Conservation (phyloP, 2,329 filamentous ascomycete species). For the Alternaria sp. region DNA sequence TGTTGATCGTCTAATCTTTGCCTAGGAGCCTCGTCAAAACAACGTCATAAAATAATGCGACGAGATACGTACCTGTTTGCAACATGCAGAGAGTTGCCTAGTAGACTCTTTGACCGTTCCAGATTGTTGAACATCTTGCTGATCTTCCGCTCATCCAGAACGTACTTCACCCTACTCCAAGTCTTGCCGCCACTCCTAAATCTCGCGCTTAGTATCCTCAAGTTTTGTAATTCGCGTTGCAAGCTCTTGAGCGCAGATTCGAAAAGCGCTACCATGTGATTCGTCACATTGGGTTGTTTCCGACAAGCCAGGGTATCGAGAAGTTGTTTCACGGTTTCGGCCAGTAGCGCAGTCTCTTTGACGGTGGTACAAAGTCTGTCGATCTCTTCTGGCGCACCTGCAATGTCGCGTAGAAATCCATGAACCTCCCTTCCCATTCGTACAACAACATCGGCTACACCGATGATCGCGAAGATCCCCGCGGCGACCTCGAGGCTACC, state of each 20-base stretch:
- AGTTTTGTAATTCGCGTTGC: conserved; percentile 10
- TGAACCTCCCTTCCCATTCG: conserved; percentile 16
- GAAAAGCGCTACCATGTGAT: not conserved
- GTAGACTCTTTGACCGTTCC: conserved; percentile 8
- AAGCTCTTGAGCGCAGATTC: conserved; percentile 2
- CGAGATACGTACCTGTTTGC: conserved; percentile 5
- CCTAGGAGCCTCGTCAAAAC: not conserved
- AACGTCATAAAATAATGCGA: not conserved
- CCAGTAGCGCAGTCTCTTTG: conserved; percentile 5
- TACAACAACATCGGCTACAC: conserved; percentile 20
- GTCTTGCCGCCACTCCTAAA: conserved; percentile 8
- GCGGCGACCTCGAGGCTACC: conserved; percentile 10
- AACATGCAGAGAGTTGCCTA: conserved; percentile 4
- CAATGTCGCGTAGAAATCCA: conserved; percentile 17
- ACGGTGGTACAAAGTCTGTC: conserved; percentile 6
- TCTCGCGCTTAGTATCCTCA: not conserved
- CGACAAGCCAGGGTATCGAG: not conserved
- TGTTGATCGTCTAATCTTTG: not conserved
- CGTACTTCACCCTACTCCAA: conserved; percentile 15
- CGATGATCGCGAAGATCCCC: conserved; percentile 22
- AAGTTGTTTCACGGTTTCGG: not conserved
- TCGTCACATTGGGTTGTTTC: not conserved
- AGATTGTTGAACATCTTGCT: conserved; percentile 9
- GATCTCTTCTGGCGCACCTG: conserved; percentile 16
- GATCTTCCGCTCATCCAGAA: conserved; percentile 9